phyloP scores from a whole-genome alignment of 768 basidiomycete species.

The Cystoderma amianthinum region DNA sequence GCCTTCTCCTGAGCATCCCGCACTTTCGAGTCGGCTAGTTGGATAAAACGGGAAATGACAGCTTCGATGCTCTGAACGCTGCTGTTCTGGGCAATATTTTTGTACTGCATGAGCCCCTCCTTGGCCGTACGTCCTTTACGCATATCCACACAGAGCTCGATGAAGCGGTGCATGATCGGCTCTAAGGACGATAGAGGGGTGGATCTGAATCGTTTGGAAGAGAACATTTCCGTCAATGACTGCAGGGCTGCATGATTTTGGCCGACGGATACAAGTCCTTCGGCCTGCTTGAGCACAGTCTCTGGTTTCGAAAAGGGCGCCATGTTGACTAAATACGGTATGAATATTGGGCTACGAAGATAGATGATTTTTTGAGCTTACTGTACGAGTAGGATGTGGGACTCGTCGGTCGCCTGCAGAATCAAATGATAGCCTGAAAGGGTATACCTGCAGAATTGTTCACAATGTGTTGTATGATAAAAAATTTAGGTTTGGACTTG shows the following conservation, averaged over 20 bases:
- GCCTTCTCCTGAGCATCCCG: constrained; percentile 84
- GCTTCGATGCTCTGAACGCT: constrained; percentile 88
- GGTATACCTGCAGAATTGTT: constrained; percentile 3
- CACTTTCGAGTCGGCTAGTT: constrained; percentile 75
- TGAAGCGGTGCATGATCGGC: constrained; percentile 92
- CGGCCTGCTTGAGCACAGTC: constrained; percentile 88
- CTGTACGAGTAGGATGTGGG: constrained; percentile 13
- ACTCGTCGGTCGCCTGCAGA: constrained; percentile 13
- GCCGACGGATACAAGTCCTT: constrained; percentile 88
- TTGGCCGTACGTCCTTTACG: constrained; percentile 91
- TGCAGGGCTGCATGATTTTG: constrained; percentile 88
- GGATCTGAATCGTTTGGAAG: constrained; percentile 88
- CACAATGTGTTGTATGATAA: constrained; percentile 10
- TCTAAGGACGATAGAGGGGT: constrained; percentile 86
- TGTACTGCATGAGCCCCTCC: constrained; percentile 95
- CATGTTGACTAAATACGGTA: constrained; percentile 36
- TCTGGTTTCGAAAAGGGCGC: constrained; percentile 89
- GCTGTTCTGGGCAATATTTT: constrained; percentile 94
- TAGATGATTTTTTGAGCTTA: constrained; percentile 6
- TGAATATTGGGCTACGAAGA: constrained; percentile 1
- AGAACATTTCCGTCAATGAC: constrained; percentile 87
- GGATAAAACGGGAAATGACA: constrained; percentile 83
- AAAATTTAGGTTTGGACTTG: constrained; percentile 16
- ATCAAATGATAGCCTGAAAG: constrained; percentile 10
- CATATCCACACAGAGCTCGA: constrained; percentile 94